A percentile compares a stretch with the other conserved stretches of the same genome.
These are phyloP conservation scores for Coemansia pectinata DNA, from an alignment of 192 early-diverging fungal species.

Conservation along the genomic window DNA sequence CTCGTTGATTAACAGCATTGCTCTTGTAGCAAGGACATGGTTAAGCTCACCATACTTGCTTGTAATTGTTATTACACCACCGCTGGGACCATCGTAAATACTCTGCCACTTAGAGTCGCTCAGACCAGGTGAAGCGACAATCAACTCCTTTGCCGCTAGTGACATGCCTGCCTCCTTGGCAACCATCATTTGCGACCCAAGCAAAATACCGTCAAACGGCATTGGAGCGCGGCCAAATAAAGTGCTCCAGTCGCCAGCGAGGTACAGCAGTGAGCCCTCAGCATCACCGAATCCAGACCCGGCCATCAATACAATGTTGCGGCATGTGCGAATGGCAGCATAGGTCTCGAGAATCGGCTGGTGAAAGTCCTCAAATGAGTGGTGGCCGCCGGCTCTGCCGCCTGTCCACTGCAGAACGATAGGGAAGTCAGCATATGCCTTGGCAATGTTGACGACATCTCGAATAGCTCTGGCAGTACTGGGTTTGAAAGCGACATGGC, in stretches of 20 bases:
- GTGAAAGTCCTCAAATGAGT: slow-evolving; percentile 96
- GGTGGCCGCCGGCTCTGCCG: slow-evolving; percentile 94
- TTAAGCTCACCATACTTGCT: slow-evolving; percentile 94
- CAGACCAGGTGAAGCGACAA: slow-evolving; percentile 81
- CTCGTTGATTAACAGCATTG: slow-evolving; percentile 75
- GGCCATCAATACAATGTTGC: slow-evolving; percentile 85
- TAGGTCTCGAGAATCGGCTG: slow-evolving; percentile 79
- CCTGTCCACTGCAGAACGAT: slow-evolving; percentile 96
- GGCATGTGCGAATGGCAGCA: slow-evolving; percentile 64
- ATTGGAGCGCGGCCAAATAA: slow-evolving; percentile 82
- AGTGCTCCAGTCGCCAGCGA: slow-evolving; percentile 89
- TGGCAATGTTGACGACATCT: slow-evolving; percentile 80
- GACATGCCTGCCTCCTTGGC: slow-evolving; percentile 85
- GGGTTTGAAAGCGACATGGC: slow-evolving; percentile 84
- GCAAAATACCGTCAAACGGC: slow-evolving; percentile 94
- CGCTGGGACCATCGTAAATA: slow-evolving; percentile 56
- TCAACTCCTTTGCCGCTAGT: slow-evolving; percentile 79
- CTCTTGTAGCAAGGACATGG: slow-evolving; percentile 88
- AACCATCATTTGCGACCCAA: slow-evolving; percentile 97
- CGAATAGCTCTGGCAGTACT: slow-evolving; percentile 77
- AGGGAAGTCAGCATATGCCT: slow-evolving; percentile 77
- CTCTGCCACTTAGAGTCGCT: no score
- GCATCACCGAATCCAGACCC: slow-evolving; percentile 92
- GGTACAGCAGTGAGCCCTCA: slow-evolving; percentile 82
- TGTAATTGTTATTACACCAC: slow-evolving; percentile 81